Base-by-base conservation (phyloP, 768 basidiomycete genomes). In the Rossbeevera mucosa region DNA sequence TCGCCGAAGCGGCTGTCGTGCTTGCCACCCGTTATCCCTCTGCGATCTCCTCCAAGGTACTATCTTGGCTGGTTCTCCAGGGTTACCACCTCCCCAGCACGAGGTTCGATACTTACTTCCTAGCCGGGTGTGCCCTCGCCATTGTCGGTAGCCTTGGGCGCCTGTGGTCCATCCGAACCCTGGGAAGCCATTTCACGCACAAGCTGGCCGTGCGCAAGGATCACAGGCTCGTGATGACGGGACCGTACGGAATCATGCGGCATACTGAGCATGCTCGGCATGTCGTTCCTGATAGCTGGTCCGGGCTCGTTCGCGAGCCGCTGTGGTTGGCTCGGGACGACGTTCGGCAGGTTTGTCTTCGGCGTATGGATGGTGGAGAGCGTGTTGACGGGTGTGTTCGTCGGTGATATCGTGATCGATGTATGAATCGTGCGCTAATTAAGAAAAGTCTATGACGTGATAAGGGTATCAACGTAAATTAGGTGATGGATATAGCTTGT, bases 401-500 rank as follows among this genome's bases (percentile, higher is more conserved):
- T 11, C 20, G 9, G 9, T 40, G n/a, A n/a, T n/a, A n/a, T n/a
- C n/a, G n/a, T n/a, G n/a, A n/a, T 31, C 30, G 5, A 28, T 28
- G 8, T 28, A 28, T n/a, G n/a, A n/a, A n/a, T n/a, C n/a, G n/a
- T n/a, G n/a, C n/a, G n/a, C n/a, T n/a, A n/a, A n/a, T n/a, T n/a
- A n/a, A n/a, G n/a, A 36, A 30, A 36, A 18, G n/a, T 18, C 33
- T 36, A 36, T 36, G n/a, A 30, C n/a, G n/a, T n/a, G n/a, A n/a
- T n/a, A n/a, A n/a, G n/a, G n/a, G 26, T 47, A 44, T 57, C 48
- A 45, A 45, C 14, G 14, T 11, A 26, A 14, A 28, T 50, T 13
- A 41, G 11, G 33, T 4, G 26, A 11, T 24, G 30, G 41, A 60
- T 28, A 43, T 40, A 8, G 52, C 28, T 66, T 67, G 57, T 70